Conservation (phyloP, 768 basidiomycete genomes). For the Lactifluus piperatus region DNA sequence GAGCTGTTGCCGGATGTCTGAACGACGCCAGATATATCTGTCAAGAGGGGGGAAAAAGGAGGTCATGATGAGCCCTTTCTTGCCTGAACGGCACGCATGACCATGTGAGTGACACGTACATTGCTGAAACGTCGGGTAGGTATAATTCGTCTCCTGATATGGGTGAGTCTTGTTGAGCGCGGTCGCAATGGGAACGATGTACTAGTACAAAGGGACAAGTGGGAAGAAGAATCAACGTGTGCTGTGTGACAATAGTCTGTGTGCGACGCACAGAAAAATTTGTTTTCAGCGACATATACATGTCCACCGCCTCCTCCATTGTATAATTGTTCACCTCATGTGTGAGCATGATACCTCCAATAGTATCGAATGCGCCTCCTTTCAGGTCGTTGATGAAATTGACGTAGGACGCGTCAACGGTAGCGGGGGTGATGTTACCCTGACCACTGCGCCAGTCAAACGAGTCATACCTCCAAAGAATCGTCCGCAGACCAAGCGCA, state of each 20-base stretch:
- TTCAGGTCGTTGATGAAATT: slow-evolving; percentile 4
- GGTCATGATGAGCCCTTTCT: no score
- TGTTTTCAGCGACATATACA: slow-evolving; percentile 35
- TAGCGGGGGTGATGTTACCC: background rate
- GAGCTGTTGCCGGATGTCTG: no score
- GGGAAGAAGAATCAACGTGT: background rate
- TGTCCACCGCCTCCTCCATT: slow-evolving; percentile 49
- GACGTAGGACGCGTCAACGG: slow-evolving; percentile 8
- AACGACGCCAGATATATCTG: background rate
- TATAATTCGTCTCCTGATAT: slow-evolving; percentile 40
- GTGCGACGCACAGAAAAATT: slow-evolving; percentile 37
- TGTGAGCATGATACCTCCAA: slow-evolving; percentile 44
- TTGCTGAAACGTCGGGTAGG: slow-evolving; percentile 37
- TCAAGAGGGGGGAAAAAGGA: background rate
- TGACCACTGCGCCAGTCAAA: slow-evolving; percentile 49
- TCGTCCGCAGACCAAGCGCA: slow-evolving; percentile 56
- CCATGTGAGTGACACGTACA: slow-evolving; percentile 29
- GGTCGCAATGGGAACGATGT: slow-evolving; percentile 46
- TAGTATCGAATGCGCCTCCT: slow-evolving; percentile 2
- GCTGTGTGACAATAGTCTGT: background rate
- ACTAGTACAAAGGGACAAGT: background rate
- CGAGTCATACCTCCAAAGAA: slow-evolving; percentile 69
- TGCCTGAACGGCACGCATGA: no score
- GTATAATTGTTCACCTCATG: slow-evolving; percentile 56
- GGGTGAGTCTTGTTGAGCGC: slow-evolving; percentile 43